Evolutionary conservation across 2,329 filamentous ascomycete genomes (phyloP).

Genomic region (Cadophora sp.): DNA sequence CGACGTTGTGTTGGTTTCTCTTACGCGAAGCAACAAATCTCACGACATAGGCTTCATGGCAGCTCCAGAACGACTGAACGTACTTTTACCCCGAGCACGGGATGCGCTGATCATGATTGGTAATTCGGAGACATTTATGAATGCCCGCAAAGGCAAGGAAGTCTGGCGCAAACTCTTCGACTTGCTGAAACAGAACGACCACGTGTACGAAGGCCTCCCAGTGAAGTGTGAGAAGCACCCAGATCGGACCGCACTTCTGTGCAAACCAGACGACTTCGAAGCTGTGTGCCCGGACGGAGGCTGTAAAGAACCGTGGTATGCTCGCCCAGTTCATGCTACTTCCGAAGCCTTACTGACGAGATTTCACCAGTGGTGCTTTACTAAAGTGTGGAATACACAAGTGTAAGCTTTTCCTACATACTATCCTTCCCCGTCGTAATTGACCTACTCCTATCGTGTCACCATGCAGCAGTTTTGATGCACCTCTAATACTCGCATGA

Average conservation of each 20-base stretch:
- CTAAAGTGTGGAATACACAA: constrained; percentile 65
- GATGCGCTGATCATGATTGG: constrained; percentile 73
- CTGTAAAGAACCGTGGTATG: constrained; percentile 67
- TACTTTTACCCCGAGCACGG: constrained; percentile 71
- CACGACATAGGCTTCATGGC: constrained; percentile 76
- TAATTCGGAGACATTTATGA: constrained; percentile 70
- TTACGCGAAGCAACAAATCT: constrained; percentile 69
- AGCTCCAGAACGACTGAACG: constrained; percentile 71
- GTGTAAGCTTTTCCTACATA: constrained; percentile 49
- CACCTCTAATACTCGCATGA: neutral
- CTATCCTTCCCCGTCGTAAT: neutral
- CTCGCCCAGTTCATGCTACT: constrained; percentile 19
- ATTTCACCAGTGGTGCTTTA: constrained; percentile 49
- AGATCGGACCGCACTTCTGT: constrained; percentile 53
- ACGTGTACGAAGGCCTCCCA: constrained; percentile 66
- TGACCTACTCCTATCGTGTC: neutral
- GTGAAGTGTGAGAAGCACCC: constrained; percentile 67
- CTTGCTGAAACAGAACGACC: constrained; percentile 55
- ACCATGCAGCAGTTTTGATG: neutral
- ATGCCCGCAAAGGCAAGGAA: constrained; percentile 60
- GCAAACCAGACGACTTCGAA: constrained; percentile 63
- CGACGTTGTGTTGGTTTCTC: constrained; percentile 71
- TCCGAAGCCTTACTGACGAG: constrained; percentile 26
- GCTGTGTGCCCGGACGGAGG: constrained; percentile 71
- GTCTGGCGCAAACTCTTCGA: constrained; percentile 66